Evolutionary conservation across 441 rosid genomes (phyloP).

Genomic region (Pelargonium citronellum): DNA sequence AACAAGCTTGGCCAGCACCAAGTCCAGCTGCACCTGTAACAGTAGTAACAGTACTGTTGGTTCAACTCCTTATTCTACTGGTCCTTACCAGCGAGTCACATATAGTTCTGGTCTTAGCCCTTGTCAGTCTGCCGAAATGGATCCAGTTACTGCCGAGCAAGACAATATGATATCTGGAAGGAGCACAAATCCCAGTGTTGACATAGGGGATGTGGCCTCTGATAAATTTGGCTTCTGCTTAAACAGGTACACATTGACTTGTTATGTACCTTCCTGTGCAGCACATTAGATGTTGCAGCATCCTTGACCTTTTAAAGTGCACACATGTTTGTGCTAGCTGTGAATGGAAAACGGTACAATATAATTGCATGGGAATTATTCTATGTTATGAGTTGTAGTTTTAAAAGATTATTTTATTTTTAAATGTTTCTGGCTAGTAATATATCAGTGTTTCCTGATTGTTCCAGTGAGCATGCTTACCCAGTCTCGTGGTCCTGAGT

Average conservation of each 20-base stretch:
- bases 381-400: neutral
- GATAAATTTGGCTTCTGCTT: slow-evolving; percentile 34
- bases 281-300: too few relatives aligned
- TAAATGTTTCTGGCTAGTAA: neutral
- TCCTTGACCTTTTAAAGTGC: neutral
- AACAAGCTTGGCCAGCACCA: slow-evolving; percentile 62
- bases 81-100: slow-evolving; percentile 47
- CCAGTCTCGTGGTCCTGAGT: too few relatives aligned
- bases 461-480: too few relatives aligned
- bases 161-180: slow-evolving; percentile 30
- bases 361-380: neutral
- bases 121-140: slow-evolving; percentile 42
- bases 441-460: neutral
- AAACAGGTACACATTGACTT: slow-evolving; percentile 49
- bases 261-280: neutral
- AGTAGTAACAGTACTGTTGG: slow-evolving; percentile 56
- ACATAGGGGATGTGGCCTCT: slow-evolving; percentile 41
- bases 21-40: slow-evolving; percentile 49
- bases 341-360: neutral
- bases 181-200: slow-evolving; percentile 34
- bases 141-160: slow-evolving; percentile 38
- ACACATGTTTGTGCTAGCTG: neutral
- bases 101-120: slow-evolving; percentile 41
- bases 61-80: slow-evolving; percentile 48
- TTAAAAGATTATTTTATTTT: neutral